phyloP scores from a whole-genome alignment of 192 early-diverging fungal genomes.

The Rhizophlyctis rosea region DNA sequence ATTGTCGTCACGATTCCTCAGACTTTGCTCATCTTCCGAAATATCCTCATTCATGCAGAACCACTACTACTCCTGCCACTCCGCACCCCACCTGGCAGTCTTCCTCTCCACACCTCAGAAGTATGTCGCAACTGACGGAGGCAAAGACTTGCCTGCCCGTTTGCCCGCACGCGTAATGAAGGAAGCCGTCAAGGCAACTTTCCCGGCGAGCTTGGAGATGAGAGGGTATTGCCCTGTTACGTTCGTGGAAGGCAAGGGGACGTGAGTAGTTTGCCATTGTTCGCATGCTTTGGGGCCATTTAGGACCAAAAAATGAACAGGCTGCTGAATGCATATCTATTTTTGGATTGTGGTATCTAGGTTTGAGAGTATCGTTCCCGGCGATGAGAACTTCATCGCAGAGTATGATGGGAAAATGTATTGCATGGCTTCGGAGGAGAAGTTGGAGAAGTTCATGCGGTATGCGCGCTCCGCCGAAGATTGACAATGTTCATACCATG shows the following conservation, averaged over 20 bases:
- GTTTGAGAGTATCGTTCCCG: conserved; percentile 45
- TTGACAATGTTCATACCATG: no score
- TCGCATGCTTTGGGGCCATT: neutral
- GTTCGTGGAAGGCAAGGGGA: conserved; percentile 39
- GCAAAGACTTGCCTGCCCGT: conserved; percentile 33
- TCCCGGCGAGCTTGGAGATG: conserved; percentile 52
- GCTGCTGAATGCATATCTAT: neutral
- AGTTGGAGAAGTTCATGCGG: conserved; percentile 43
- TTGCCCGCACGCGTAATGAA: conserved; percentile 31
- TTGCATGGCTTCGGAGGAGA: conserved; percentile 26
- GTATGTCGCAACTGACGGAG: conserved; percentile 34
- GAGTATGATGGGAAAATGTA: conserved; percentile 53
- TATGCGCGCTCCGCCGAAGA: conserved; percentile 7
- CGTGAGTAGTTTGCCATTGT: conserved; percentile 11
- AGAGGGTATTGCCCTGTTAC: conserved; percentile 61
- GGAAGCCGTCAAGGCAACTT: conserved; percentile 32
- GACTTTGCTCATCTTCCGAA: neutral
- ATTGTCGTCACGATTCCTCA: no score
- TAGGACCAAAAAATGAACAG: neutral
- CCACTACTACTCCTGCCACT: conserved; percentile 38
- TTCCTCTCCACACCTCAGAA: conserved; percentile 42
- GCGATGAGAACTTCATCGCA: conserved; percentile 31
- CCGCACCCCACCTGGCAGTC: conserved; percentile 22
- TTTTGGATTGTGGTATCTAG: conserved; percentile 15
- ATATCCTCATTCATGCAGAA: conserved; percentile 24